phyloP scores from a whole-genome alignment of 257 asterid species.

The Solanum pimpinellifolium region DNA sequence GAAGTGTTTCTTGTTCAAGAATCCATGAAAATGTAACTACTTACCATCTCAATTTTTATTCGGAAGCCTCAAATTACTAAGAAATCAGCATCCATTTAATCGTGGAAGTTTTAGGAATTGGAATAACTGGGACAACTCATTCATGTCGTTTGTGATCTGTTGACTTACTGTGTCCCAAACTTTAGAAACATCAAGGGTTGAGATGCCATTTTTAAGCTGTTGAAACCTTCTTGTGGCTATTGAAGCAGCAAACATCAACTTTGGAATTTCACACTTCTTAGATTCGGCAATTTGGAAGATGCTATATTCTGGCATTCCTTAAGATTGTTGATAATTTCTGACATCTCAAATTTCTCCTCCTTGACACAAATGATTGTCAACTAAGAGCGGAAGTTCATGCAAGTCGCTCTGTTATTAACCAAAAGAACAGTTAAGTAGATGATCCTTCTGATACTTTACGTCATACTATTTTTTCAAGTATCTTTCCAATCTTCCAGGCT shows the following conservation, averaged over 20 bases:
- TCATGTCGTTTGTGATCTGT: background rate
- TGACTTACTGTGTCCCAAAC: background rate
- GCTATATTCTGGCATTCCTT: background rate
- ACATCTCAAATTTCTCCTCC: background rate
- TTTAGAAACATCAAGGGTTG: background rate
- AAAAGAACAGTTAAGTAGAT: background rate
- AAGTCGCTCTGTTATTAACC: background rate
- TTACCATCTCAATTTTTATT: background rate
- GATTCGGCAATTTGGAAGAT: background rate
- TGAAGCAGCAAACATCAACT: background rate
- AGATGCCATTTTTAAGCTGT: background rate
- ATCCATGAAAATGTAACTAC: background rate
- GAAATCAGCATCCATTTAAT: background rate
- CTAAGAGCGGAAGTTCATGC: background rate
- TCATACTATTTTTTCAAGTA: background rate
- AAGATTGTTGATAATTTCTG: background rate
- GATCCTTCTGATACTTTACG: background rate
- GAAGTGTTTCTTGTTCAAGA: background rate
- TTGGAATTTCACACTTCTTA: background rate
- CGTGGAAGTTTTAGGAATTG: background rate
- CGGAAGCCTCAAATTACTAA: background rate
- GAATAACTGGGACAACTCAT: background rate
- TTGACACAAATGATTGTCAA: background rate
- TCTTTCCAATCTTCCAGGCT: background rate
- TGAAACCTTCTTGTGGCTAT: background rate